These are phyloP conservation scores for Neolentinus lepideus DNA, from an alignment of 1,284 basidiomycete genomes.

Conservation along the genomic window DNA sequence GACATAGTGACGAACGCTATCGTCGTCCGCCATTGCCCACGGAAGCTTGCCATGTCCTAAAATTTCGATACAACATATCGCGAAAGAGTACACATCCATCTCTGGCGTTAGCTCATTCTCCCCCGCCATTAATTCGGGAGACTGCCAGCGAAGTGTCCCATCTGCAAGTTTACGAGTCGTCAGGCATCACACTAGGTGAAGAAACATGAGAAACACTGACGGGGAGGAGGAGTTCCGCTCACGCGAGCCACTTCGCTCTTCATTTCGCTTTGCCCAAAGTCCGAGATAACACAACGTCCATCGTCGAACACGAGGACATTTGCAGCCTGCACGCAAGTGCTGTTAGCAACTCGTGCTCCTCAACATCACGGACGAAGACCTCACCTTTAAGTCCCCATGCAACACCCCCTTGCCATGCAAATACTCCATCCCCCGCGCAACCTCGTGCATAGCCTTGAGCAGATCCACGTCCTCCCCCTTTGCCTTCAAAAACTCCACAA, in stretches of 20 bases:
- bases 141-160: constrained; percentile 65
- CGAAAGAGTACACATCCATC: constrained; percentile 70
- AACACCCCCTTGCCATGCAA: constrained; percentile 56
- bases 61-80: constrained; percentile 66
- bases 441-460: constrained; percentile 57
- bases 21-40: constrained; percentile 55
- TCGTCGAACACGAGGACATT: constrained; percentile 70
- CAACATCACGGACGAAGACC: too few species aligned
- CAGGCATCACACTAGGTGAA: constrained; percentile 2
- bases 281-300: constrained; percentile 61
- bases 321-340: constrained; percentile 37
- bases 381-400: constrained; percentile 70
- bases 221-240: constrained; percentile 42
- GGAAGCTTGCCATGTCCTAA: constrained; percentile 55
- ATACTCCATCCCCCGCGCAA: constrained; percentile 74
- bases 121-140: constrained; percentile 63
- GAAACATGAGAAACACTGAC: constrained; percentile 31
- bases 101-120: constrained; percentile 41
- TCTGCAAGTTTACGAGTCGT: constrained; percentile 22
- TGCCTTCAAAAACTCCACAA: constrained; percentile 37
- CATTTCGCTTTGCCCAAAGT: constrained; percentile 77
- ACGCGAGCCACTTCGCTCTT: constrained; percentile 59
- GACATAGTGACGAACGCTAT: constrained; percentile 50
- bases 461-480: constrained; percentile 32
- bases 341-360: background rate